Evolutionary conservation across 225 moss, liverwort and hornwort species (phyloP), one percentile per base, ranked within the genome.

Genomic region (Sphagnum tenellum): DNA sequence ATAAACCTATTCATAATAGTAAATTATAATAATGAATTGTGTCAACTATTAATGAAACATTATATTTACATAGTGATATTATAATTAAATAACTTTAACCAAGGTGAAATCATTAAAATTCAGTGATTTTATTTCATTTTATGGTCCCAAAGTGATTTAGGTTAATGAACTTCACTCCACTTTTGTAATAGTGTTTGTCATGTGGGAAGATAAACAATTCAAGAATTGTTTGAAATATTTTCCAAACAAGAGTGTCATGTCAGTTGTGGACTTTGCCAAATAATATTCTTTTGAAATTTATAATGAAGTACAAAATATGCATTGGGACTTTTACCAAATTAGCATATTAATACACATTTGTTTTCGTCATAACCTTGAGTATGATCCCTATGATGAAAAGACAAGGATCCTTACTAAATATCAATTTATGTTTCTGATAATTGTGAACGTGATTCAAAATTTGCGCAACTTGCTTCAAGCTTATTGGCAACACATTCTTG

Each of bases 121-220:
- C n/a, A n/a, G n/a, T n/a, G n/a, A n/a, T n/a, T n/a, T n/a, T n/a
- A n/a, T n/a, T n/a, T n/a, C n/a, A n/a, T n/a, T n/a, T n/a, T n/a
- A n/a, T n/a, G n/a, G n/a, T n/a, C n/a, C n/a, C n/a, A n/a, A n/a
- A n/a, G n/a, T n/a, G n/a, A n/a, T n/a, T n/a, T n/a, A n/a, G n/a
- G n/a, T n/a, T n/a, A n/a, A n/a, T n/a, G n/a, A n/a, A n/a, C n/a
- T n/a, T n/a, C n/a, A n/a, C n/a, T n/a, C n/a, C n/a, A n/a, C n/a
- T n/a, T n/a, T n/a, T n/a, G n/a, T n/a, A n/a, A n/a, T n/a, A n/a
- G n/a, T n/a, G n/a, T n/a, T n/a, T n/a, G n/a, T n/a, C n/a, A n/a
- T n/a, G n/a, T 62, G 61, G 61, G 45, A 62, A 44, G 61, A 45
- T 3, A 9, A 14, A 44, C 61, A 62, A 8, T 62, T 62, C 61